phyloP scores from a whole-genome alignment of 2,329 filamentous ascomycete species.

The Clarireedia paspali region DNA sequence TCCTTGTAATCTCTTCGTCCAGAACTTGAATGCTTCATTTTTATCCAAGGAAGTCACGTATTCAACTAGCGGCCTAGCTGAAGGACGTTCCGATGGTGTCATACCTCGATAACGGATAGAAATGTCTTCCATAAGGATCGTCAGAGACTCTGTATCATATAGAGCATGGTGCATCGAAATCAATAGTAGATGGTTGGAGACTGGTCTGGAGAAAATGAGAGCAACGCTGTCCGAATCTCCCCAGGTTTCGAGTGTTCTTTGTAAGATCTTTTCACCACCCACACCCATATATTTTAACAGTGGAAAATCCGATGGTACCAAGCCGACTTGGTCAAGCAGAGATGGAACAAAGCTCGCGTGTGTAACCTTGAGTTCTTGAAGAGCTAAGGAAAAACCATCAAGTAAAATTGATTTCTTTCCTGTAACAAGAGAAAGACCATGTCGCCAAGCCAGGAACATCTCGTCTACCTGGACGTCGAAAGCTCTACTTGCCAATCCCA shows the following conservation, averaged over 20 bases:
- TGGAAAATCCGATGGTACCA: constrained; percentile 1
- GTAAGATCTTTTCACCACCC: constrained; percentile 1
- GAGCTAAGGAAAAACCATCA: neutral
- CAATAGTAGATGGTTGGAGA: neutral
- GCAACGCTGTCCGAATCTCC: neutral
- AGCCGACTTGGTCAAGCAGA: neutral
- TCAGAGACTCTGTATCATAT: constrained; percentile 34
- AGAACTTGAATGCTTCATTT: neutral
- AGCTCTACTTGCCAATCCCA: constrained; percentile 30
- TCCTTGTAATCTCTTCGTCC: neutral
- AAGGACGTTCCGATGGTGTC: neutral
- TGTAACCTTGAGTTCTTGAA: constrained; percentile 1
- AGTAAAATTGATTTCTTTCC: constrained; percentile 9
- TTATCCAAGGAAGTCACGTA: neutral
- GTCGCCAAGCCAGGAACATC: constrained; percentile 28
- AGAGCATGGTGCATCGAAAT: constrained; percentile 34
- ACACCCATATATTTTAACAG: neutral
- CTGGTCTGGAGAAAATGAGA: neutral
- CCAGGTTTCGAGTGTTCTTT: neutral
- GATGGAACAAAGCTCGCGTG: constrained; percentile 2
- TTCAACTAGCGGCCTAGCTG: neutral
- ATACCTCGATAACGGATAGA: neutral
- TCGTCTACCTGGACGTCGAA: constrained; percentile 29
- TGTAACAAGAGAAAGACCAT: constrained; percentile 25
- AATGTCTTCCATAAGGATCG: neutral